Conservation (phyloP, 352 stramenopile genomes). For the Pythium utonaiense region DNA sequence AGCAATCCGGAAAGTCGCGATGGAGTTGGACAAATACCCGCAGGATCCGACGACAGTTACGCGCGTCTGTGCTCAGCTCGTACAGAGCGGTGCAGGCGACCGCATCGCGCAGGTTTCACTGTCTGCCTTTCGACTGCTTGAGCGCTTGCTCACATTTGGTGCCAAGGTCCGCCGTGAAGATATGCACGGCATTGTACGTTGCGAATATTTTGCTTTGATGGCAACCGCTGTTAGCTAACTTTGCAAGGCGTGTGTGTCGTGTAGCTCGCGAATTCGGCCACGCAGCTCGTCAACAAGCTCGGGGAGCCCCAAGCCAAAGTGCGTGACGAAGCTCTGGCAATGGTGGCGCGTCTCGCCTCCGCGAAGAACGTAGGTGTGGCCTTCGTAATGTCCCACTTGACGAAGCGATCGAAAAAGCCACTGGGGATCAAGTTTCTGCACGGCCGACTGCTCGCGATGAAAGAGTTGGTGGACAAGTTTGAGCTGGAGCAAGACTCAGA, state of each 20-base stretch:
- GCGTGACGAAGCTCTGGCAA: slow-evolving; percentile 55
- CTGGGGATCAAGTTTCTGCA: slow-evolving; percentile 69
- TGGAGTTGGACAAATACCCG: slow-evolving; percentile 59
- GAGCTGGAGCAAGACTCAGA: slow-evolving; percentile 46
- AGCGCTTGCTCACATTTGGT: slow-evolving; percentile 54
- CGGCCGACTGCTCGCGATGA: slow-evolving; percentile 56
- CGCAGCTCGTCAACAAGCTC: slow-evolving; percentile 75
- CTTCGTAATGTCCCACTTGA: slow-evolving; percentile 59
- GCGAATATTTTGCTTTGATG: neutral
- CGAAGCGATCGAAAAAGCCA: slow-evolving; percentile 71
- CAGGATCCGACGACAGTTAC: slow-evolving; percentile 46
- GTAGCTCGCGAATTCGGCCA: slow-evolving; percentile 72
- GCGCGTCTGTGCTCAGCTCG: slow-evolving; percentile 61
- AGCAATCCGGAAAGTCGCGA: slow-evolving; percentile 80
- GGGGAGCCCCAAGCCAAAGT: slow-evolving; percentile 71
- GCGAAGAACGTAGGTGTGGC: slow-evolving; percentile 65
- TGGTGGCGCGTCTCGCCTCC: slow-evolving; percentile 41
- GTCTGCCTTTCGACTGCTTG: slow-evolving; percentile 63
- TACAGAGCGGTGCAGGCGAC: slow-evolving; percentile 68
- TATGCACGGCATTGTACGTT: slow-evolving; percentile 65
- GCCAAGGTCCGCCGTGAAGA: slow-evolving; percentile 47
- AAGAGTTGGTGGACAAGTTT: slow-evolving; percentile 53
- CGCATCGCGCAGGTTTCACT: slow-evolving; percentile 73
- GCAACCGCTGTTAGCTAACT: neutral
- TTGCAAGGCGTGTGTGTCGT: slow-evolving; percentile 1